Percentiles rank a stretch among this genome's conserved stretches.
phyloP scores from a whole-genome alignment of 2,329 filamentous ascomycete genomes.

The Exophiala aquamarina region DNA sequence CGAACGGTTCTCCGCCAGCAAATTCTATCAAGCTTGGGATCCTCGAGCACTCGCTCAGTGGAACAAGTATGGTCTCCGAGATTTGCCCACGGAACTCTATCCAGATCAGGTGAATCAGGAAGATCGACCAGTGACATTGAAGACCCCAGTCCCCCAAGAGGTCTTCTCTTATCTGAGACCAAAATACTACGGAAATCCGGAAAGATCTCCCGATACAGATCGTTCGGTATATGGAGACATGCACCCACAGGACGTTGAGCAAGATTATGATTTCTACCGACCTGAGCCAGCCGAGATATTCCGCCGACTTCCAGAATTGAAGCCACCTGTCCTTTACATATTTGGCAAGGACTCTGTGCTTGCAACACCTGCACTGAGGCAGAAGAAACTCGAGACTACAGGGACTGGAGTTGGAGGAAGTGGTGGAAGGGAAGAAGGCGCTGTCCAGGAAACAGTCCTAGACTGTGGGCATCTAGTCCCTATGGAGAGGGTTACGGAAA shows the following conservation, averaged over 20 bases:
- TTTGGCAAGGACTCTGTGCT: conserved; percentile 44
- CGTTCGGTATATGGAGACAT: conserved; percentile 46
- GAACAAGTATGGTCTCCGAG: conserved; percentile 71
- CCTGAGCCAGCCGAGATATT: conserved; percentile 42
- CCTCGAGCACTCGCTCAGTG: conserved; percentile 72
- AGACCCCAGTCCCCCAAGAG: conserved; percentile 85
- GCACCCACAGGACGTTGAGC: conserved; percentile 31
- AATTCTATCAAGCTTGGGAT: conserved; percentile 85
- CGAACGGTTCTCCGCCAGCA: conserved; percentile 64
- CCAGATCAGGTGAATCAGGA: conserved; percentile 46
- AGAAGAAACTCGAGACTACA: conserved; percentile 42
- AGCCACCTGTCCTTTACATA: conserved; percentile 45
- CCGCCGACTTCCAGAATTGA: conserved; percentile 39
- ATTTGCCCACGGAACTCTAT: conserved; percentile 64
- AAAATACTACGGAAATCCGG: conserved; percentile 58
- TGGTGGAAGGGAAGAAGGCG: conserved; percentile 54
- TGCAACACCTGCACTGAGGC: conserved; percentile 37
- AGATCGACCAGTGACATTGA: conserved; percentile 57
- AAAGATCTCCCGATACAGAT: conserved; percentile 22
- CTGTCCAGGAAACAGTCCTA: conserved; percentile 26
- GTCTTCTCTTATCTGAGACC: conserved; percentile 56
- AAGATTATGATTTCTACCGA: conserved; percentile 44
- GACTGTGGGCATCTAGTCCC: conserved; percentile 27
- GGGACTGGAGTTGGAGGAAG: conserved; percentile 41
- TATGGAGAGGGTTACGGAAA: conserved; percentile 27